Evolutionary conservation across 345 rosid species (phyloP).

Genomic region (Euphorbia peplus): DNA sequence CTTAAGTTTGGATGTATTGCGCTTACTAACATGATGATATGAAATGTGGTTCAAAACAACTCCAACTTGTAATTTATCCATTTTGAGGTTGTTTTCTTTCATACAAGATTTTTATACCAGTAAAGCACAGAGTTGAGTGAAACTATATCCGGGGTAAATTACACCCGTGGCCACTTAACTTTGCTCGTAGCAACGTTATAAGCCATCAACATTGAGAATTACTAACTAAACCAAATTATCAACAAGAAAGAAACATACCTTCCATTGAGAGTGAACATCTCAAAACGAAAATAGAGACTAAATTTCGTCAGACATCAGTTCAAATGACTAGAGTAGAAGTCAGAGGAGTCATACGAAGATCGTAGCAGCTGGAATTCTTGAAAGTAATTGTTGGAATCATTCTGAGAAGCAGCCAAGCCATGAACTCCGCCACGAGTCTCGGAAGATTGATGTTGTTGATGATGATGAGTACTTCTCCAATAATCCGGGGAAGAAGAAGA

Average conservation of each 20-base stretch:
- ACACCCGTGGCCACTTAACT: too few relatives aligned
- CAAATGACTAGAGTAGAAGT: slow-evolving; percentile 42
- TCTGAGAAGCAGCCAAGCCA: slow-evolving; percentile 20
- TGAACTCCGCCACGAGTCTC: slow-evolving; percentile 33
- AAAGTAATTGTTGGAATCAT: slow-evolving; percentile 32
- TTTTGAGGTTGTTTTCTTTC: too few relatives aligned
- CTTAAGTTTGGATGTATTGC: too few relatives aligned
- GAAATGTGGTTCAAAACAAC: too few relatives aligned
- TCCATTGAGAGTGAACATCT: background rate
- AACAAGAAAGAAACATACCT: slow-evolving; percentile 9
- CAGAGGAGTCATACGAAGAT: slow-evolving; percentile 32
- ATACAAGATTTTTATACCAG: too few relatives aligned
- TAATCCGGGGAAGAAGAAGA: slow-evolving; percentile 33
- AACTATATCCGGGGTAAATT: too few relatives aligned
- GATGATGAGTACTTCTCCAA: slow-evolving; percentile 38
- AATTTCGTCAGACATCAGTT: slow-evolving; percentile 27
- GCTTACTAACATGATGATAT: too few relatives aligned
- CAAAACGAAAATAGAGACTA: background rate
- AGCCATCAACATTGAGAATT: too few relatives aligned
- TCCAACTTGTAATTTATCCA: too few relatives aligned
- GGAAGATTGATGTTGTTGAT: slow-evolving; percentile 24
- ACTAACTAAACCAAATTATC: background rate
- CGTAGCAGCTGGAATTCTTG: slow-evolving; percentile 44
- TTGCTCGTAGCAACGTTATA: too few relatives aligned
- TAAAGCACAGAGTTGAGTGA: too few relatives aligned